A percentile compares a stretch with the other conserved stretches of the same genome.
Evolutionary conservation across 768 basidiomycete species (phyloP).

Genomic region (Lactarius hengduanensis): DNA sequence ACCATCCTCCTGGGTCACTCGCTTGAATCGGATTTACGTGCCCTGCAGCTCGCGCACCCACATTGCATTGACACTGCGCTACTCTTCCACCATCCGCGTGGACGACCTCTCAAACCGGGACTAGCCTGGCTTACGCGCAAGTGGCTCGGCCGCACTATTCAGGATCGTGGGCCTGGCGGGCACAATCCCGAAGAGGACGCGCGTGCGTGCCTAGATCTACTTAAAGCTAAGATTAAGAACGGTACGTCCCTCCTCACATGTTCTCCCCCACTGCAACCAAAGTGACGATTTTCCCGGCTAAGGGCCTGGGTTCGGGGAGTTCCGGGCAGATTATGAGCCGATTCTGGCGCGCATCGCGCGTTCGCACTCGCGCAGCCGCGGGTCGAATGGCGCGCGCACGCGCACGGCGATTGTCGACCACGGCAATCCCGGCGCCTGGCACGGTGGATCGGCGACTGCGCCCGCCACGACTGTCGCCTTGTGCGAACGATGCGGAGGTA

Average conservation of each 20-base stretch:
- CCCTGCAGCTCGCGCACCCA: conserved; percentile 83
- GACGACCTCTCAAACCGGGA: conserved; percentile 90
- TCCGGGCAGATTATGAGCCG: conserved; percentile 78
- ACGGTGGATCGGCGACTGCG: conserved; percentile 65
- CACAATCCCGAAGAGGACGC: conserved; percentile 98
- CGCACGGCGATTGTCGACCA: conserved; percentile 78
- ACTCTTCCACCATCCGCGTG: conserved; percentile 88
- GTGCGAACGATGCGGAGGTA: conserved; percentile 76
- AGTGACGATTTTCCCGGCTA: not conserved
- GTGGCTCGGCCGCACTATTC: conserved; percentile 90
- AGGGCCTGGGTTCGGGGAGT: conserved; percentile 82
- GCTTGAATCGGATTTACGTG: conserved; percentile 89
- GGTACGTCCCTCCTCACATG: conserved; percentile 41
- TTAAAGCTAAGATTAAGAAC: conserved; percentile 76
- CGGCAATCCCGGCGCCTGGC: conserved; percentile 81
- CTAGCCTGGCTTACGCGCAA: conserved; percentile 96
- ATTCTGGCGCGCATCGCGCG: conserved; percentile 85
- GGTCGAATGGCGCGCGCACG: conserved; percentile 36
- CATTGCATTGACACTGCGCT: conserved; percentile 90
- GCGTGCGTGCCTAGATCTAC: conserved; percentile 77
- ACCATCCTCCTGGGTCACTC: conserved; percentile 93
- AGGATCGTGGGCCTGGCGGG: conserved; percentile 77
- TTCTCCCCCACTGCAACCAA: not conserved
- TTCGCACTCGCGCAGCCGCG: conserved; percentile 32
- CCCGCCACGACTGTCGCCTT: conserved; percentile 66